A percentile compares a stretch with the other conserved stretches of the same genome.
Conservation (phyloP, 768 basidiomycete species). For the Cystobasidium onofrii region DNA sequence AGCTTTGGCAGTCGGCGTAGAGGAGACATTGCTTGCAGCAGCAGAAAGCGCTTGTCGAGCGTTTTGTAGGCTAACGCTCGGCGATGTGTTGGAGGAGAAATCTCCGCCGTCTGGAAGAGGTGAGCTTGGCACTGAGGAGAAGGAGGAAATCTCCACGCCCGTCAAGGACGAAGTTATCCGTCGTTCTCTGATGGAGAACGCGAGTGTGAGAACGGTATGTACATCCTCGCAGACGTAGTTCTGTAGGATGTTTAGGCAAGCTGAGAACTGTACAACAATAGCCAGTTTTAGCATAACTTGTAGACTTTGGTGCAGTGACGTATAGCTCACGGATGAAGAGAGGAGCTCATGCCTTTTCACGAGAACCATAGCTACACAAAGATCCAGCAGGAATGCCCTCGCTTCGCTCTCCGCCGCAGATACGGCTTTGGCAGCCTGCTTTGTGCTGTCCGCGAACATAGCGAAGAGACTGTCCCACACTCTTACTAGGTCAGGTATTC, state of each 20-base stretch:
- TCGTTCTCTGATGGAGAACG: conserved; percentile 15
- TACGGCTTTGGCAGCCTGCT: conserved; percentile 5
- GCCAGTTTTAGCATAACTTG: background rate
- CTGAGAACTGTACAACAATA: conserved; percentile 1
- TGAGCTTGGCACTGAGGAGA: conserved; percentile 22
- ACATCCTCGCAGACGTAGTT: conserved; percentile 26
- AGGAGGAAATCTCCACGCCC: conserved; percentile 5
- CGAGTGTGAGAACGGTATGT: conserved; percentile 9
- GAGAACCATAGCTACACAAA: conserved; percentile 18
- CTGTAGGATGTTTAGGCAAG: conserved; percentile 14
- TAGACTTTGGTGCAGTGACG: background rate
- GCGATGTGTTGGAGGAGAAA: background rate
- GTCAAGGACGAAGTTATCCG: conserved; percentile 21
- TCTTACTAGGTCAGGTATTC: conserved; percentile 22
- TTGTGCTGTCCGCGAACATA: conserved; percentile 10
- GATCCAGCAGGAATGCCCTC: conserved; percentile 10
- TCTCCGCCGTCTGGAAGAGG: background rate
- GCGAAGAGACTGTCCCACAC: conserved; percentile 29
- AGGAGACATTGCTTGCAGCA: background rate
- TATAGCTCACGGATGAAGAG: background rate
- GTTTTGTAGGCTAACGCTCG: background rate
- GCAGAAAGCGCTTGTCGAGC: background rate
- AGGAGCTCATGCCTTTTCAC: conserved; percentile 14
- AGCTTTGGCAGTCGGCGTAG: background rate
- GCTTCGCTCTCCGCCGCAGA: conserved; percentile 13